Evolutionary conservation across 768 basidiomycete genomes (phyloP).

Genomic region (Mycena metata): DNA sequence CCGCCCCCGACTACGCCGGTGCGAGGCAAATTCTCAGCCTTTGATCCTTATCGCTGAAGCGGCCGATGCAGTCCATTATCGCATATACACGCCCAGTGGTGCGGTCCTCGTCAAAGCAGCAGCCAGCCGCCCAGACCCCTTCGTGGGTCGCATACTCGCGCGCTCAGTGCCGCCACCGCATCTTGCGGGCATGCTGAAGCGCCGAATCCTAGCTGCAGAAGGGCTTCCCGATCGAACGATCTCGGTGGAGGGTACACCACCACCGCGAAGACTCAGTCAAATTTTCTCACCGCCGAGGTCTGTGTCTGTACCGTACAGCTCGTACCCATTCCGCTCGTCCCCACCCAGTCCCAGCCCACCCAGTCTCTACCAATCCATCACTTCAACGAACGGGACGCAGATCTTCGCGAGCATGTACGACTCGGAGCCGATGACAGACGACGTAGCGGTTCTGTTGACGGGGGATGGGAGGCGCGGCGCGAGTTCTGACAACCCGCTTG

Average conservation of each 20-base stretch:
- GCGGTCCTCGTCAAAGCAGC: not conserved
- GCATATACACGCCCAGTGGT: not conserved
- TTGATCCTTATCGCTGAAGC: no score
- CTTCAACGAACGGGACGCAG: slow-evolving; percentile 2
- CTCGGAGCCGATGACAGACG: slow-evolving; percentile 24
- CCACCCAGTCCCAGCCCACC: slow-evolving; percentile 16
- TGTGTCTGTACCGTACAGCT: not conserved
- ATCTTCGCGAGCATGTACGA: slow-evolving; percentile 25
- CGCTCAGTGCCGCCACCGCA: slow-evolving; percentile 5
- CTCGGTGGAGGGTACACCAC: no score
- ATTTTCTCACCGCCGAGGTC: no score
- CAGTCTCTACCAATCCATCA: slow-evolving; percentile 22
- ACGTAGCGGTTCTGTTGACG: slow-evolving; percentile 19
- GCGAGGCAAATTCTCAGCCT: no score
- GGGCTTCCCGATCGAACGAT: not conserved
- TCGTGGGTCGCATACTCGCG: not conserved
- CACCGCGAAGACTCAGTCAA: no score
- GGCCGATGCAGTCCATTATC: not conserved
- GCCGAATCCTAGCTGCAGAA: not conserved
- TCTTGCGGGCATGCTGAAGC: not conserved
- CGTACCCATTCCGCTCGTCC: not conserved
- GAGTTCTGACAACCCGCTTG: slow-evolving; percentile 23
- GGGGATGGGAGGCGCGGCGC: slow-evolving; percentile 22
- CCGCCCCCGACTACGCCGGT: no score
- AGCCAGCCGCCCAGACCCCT: not conserved